Percentiles rank a stretch among this genome's conserved stretches.
Evolutionary conservation across 768 basidiomycete genomes (phyloP).

Genomic region (Zangia roseola): DNA sequence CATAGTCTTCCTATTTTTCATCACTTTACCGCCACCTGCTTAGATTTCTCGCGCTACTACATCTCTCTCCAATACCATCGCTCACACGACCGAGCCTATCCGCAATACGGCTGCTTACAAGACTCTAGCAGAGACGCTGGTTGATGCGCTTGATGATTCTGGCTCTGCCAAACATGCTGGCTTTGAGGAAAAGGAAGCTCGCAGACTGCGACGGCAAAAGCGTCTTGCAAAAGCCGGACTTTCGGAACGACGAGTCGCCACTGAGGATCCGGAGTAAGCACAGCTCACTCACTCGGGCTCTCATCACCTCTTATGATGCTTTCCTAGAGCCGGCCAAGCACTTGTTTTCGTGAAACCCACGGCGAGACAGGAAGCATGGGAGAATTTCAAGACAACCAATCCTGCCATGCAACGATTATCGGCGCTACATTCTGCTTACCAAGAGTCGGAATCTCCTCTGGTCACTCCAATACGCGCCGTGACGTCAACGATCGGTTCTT

Average conservation of each 20-base stretch:
- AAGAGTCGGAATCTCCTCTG: constrained; percentile 92
- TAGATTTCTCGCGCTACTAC: constrained; percentile 85
- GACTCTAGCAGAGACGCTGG: constrained; percentile 78
- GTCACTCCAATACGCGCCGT: constrained; percentile 78
- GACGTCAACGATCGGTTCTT: constrained; percentile 81
- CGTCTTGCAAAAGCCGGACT: constrained; percentile 86
- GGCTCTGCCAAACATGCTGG: constrained; percentile 93
- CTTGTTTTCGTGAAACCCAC: constrained; percentile 84
- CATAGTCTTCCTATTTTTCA: background rate
- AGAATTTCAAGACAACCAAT: constrained; percentile 74
- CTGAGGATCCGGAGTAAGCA: constrained; percentile 80
- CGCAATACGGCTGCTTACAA: constrained; percentile 96
- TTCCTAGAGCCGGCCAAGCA: constrained; percentile 75
- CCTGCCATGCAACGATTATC: constrained; percentile 64
- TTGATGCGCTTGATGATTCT: constrained; percentile 93
- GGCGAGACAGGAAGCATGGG: constrained; percentile 77
- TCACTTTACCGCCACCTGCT: background rate
- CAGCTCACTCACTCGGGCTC: background rate
- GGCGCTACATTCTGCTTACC: constrained; percentile 66
- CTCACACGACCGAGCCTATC: constrained; percentile 92
- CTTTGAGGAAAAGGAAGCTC: constrained; percentile 91
- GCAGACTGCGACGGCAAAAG: constrained; percentile 74
- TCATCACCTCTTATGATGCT: background rate
- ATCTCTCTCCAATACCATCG: constrained; percentile 82
- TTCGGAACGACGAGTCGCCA: constrained; percentile 45